Conservation (phyloP, 2,329 filamentous ascomycete genomes). For the Purpureocillium lavendulum region DNA sequence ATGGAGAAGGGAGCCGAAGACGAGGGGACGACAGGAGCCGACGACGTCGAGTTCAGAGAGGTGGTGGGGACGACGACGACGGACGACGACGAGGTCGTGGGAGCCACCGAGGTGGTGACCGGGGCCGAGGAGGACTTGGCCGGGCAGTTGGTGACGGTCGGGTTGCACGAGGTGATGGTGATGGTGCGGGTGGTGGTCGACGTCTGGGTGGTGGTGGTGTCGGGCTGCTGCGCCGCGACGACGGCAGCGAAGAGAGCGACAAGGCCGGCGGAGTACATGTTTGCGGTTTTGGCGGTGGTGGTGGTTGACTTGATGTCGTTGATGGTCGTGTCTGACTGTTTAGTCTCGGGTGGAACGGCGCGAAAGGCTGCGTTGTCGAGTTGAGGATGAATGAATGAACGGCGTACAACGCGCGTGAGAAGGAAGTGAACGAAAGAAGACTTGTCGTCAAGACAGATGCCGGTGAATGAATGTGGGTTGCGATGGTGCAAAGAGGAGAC, state of each 20-base stretch:
- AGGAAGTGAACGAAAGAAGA: background rate
- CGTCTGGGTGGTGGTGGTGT: constrained; percentile 30
- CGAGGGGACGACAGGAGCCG: constrained; percentile 11
- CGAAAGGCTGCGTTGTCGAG: no score
- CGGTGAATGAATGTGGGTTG: background rate
- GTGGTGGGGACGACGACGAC: constrained; percentile 17
- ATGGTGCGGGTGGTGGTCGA: constrained; percentile 34
- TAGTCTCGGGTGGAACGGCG: no score
- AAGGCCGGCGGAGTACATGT: constrained; percentile 38
- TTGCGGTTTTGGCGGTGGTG: constrained; percentile 13
- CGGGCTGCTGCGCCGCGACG: constrained; percentile 24
- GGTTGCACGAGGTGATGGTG: constrained; percentile 40
- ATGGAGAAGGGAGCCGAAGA: constrained; percentile 18
- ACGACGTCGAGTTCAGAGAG: background rate
- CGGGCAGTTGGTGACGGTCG: constrained; percentile 35
- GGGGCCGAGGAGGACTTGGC: constrained; percentile 14
- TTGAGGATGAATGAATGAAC: no score
- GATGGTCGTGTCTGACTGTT: no score
- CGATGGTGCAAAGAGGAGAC: no score
- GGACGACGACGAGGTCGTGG: background rate
- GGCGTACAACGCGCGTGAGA: background rate
- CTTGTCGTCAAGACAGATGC: constrained; percentile 2
- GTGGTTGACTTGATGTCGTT: no score
- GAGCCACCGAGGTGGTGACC: constrained; percentile 7
- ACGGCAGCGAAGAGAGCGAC: constrained; percentile 31